Evolutionary conservation across 2,329 filamentous ascomycete genomes (phyloP).

Genomic region (Chaetoscypha palmicola): DNA sequence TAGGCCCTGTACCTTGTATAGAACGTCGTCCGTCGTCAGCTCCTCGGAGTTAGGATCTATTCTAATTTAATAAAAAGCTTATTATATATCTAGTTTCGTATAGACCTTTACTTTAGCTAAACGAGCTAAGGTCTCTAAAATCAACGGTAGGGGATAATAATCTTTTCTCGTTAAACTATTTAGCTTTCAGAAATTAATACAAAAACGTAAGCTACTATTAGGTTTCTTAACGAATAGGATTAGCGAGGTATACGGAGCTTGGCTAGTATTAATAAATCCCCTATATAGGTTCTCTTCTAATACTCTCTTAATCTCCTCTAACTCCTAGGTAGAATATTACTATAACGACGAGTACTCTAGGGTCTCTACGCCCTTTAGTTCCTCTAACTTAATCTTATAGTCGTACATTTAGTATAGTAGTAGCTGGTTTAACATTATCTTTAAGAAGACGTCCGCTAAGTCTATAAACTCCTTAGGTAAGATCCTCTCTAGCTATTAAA

Average conservation of each 20-base stretch:
- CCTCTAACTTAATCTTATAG: constrained; percentile 1
- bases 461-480: not conserved
- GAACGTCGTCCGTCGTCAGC: constrained; percentile 1
- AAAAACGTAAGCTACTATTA: not conserved
- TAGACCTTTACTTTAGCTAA: constrained; percentile 1
- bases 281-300: not conserved
- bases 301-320: not conserved
- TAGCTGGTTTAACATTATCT: not conserved
- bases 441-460: not conserved
- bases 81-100: constrained; percentile 8
- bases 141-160: not conserved
- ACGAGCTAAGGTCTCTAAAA: not conserved
- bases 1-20: not conserved
- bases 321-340: not conserved
- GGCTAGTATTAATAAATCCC: not conserved
- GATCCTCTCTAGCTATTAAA: not conserved
- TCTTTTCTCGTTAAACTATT: not conserved
- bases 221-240: constrained; percentile 2
- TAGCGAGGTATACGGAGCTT: not conserved
- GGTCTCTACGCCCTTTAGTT: not conserved
- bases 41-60: not conserved
- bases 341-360: not conserved
- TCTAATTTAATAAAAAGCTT: constrained; percentile 4
- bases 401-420: not conserved
- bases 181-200: not conserved